These are phyloP conservation scores for Cystobasidium pallidum DNA, from an alignment of 1,284 basidiomycete genomes.

Conservation along the genomic window DNA sequence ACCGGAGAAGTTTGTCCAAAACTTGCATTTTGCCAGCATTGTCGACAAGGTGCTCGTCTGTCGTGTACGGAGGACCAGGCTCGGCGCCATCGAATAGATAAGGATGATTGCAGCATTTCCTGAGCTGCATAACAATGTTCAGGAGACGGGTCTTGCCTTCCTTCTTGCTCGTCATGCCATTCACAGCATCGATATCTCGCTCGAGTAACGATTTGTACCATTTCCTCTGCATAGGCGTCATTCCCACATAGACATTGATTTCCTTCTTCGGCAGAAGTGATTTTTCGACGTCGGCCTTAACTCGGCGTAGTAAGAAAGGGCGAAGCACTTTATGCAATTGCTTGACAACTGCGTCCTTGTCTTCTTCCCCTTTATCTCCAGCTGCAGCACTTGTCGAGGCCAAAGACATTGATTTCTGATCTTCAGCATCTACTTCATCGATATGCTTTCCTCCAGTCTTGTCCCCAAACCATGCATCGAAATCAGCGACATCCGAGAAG, in stretches of 20 bases:
- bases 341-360: constrained; percentile 90
- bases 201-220: constrained; percentile 96
- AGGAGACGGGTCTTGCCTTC: constrained; percentile 96
- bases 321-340: constrained; percentile 95
- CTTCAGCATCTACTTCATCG: constrained; percentile 41
- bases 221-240: constrained; percentile 97
- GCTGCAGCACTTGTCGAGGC: not conserved
- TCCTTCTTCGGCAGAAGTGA: constrained; percentile 96
- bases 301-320: constrained; percentile 90
- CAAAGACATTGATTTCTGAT: constrained; percentile 5
- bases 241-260: constrained; percentile 96
- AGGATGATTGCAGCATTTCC: constrained; percentile 65
- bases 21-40: constrained; percentile 98
- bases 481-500: constrained; percentile 62
- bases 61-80: constrained; percentile 97
- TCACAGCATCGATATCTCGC: constrained; percentile 99
- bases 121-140: constrained; percentile 99
- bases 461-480: constrained; percentile 70
- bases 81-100: constrained; percentile 86
- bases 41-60: constrained; percentile 92
- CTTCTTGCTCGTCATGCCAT: constrained; percentile 78
- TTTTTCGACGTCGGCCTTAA: constrained; percentile 98
- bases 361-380: constrained; percentile 45
- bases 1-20: constrained; percentile 86
- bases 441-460: constrained; percentile 44